A percentile compares a stretch with the other conserved stretches of the same genome.
phyloP scores from a whole-genome alignment of 306 rosid species.

The Carpinus viminea region DNA sequence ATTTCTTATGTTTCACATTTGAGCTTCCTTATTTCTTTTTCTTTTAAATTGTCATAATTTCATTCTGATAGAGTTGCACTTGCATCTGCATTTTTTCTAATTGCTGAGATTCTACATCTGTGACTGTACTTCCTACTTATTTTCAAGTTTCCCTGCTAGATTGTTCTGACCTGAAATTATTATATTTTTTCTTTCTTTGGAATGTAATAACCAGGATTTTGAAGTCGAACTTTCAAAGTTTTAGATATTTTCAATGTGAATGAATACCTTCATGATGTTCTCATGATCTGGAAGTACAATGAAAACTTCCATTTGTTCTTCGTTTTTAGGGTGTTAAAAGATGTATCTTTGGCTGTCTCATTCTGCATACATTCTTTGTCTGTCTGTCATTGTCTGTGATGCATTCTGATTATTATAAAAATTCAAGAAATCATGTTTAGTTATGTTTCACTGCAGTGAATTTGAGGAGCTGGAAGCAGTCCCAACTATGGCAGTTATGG shows the following conservation, averaged over 20 bases:
- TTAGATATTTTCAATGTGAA: not conserved
- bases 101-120: not conserved
- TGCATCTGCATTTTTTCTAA: not conserved
- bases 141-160: not conserved
- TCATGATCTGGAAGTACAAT: not conserved
- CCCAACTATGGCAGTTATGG: constrained; percentile 65
- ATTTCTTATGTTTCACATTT: not conserved
- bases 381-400: not conserved
- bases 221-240: not conserved
- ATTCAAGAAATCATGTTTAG: constrained; percentile 16
- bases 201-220: not conserved
- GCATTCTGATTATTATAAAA: not conserved
- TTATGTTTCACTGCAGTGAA: constrained; percentile 43
- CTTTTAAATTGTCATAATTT: not conserved
- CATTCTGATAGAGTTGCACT: not conserved
- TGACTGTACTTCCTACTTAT: not conserved
- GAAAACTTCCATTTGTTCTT: not conserved
- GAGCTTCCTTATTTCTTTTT: not conserved
- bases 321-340: not conserved
- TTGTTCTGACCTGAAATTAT: not conserved
- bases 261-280: not conserved
- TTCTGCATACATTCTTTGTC: not conserved
- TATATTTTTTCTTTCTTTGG: not conserved
- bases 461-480: constrained; percentile 66
- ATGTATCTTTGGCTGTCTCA: not conserved